Evolutionary conservation across 2,329 filamentous ascomycete species (phyloP), one percentile per base, ranked within the genome.

Genomic region (Trichoderma brevicompactum): DNA sequence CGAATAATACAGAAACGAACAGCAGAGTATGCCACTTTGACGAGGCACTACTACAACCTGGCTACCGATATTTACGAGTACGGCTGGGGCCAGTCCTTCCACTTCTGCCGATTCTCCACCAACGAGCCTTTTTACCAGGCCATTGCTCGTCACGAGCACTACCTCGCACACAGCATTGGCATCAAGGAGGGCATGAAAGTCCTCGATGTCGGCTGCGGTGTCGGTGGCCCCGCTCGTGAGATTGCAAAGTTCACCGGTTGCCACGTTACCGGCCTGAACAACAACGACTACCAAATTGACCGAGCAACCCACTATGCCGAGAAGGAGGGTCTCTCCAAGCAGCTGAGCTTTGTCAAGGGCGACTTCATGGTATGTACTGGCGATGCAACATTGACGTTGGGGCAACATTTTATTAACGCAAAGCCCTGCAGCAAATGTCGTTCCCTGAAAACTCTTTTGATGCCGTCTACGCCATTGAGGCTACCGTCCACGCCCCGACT

Each of bases 281-380:
- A 97, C 87, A 97, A 97, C 80, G 92, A 96, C 43, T 97, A 97
- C 83, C 94, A 97, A 81, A 96, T 97, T 69, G 85, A 95, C 76
- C 90, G 94, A 65, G 94, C 93, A 2, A 92, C 88, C 17, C 82
- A 84, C 56, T 96, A 97, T 75, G 92, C 92, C 1, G 80, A 85
- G 67, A 91, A 91, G 77, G 92, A 96, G 77, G 89, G 89, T 23
- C 82, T 97, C 46, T 84, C 88, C 1, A 77, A 91, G 72, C 92
- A 95, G 80, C 80, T 96, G 71, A 85, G 83, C 70, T 97, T 92
- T 74, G 88, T 91, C 71, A 96, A 97, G 85, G 93, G 93, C 59
- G 93, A 97, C 75, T 97, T 97, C 78, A 97, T 97, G 94, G 82
- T 67, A 62, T 36, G 66, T 58, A 12, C 7, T 7, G 2, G 23